Base-by-base conservation (phyloP, 1,284 basidiomycete genomes). In the Boletus mariae region DNA sequence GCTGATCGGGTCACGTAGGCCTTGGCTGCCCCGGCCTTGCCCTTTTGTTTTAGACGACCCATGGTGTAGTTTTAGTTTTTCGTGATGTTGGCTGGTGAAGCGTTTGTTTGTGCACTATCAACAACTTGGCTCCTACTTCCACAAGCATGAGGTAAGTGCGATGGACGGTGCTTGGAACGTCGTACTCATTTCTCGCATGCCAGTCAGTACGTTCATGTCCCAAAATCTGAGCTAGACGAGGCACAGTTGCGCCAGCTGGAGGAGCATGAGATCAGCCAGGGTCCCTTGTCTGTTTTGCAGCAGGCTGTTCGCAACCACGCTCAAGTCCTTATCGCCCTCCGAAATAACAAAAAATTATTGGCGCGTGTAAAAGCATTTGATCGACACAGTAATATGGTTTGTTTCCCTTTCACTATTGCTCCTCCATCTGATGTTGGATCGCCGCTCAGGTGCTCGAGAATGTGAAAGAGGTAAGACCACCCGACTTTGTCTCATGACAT, bases 341-440 rank as follows among this genome's bases (percentile, higher is more conserved):
- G 97, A 65, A 99, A 99, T 79, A 98, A 99, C 82, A 98, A 97
- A 76, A 99, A 99, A 74, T 78, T 99, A 31, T 80, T 99, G 55
- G 97, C 94, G 40, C 84, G 96, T 54, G 96, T 99, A 55, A 99
- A 99, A 74, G 97, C 97, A 0, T 99, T 99, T 73, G 97, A 99
- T 73, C 82, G 97, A 67, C 97, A 99, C 73, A 92, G 91, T 62
- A 99, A 99, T 71, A 98, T 99, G 96, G 97, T 92, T 59, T 52
- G 84, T 52, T 37, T 20, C 35, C 2, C 25, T 15, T 8, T 49
- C 44, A 12, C 20, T 44, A 38, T 50, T 10, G 23, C 48, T 13
- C n/a, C 47, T 32, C 17, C 17, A 32, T 49, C 57, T 70, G 49
- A 66, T 35, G 4, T 45, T 47, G 31, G 50, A 46, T 59, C 42